phyloP scores from a whole-genome alignment of 352 stramenopile species.

The Globisporangium mamillatum region DNA sequence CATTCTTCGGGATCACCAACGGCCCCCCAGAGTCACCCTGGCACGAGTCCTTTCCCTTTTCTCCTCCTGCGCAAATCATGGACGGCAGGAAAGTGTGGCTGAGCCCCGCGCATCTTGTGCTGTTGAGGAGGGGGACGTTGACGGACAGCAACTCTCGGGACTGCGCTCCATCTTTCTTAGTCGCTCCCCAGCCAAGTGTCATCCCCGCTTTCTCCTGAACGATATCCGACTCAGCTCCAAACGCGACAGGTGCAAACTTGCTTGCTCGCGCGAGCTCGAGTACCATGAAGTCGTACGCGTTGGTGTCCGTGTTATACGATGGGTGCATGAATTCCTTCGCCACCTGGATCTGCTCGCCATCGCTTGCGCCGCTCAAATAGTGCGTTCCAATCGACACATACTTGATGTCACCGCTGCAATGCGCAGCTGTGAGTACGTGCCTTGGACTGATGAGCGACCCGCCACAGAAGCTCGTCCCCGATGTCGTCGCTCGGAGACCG shows the following conservation, averaged over 20 bases:
- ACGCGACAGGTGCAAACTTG: slow-evolving; percentile 30
- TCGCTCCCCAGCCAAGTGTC: slow-evolving; percentile 31
- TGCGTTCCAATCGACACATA: slow-evolving; percentile 58
- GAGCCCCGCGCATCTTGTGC: slow-evolving; percentile 24
- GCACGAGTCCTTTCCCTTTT: slow-evolving; percentile 50
- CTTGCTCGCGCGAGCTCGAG: slow-evolving; percentile 41
- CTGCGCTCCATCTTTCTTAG: slow-evolving; percentile 17
- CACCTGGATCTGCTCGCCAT: slow-evolving; percentile 50
- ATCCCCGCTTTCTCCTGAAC: slow-evolving; percentile 2
- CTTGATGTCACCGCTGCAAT: not conserved
- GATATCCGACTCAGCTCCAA: slow-evolving; percentile 24
- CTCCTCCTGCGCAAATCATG: slow-evolving; percentile 62
- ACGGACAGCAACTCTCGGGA: slow-evolving; percentile 38
- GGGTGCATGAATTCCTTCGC: slow-evolving; percentile 46
- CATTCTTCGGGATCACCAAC: slow-evolving; percentile 26
- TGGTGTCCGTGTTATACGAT: slow-evolving; percentile 22
- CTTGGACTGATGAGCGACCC: slow-evolving; percentile 47
- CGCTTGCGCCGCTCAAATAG: slow-evolving; percentile 37
- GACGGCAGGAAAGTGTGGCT: not conserved
- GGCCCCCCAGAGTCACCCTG: slow-evolving; percentile 57
- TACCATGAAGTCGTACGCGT: slow-evolving; percentile 40
- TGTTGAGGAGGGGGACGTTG: slow-evolving; percentile 43
- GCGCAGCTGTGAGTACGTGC: slow-evolving; percentile 34
- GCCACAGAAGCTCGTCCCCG: slow-evolving; percentile 24
- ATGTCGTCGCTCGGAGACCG: slow-evolving; percentile 19